Evolutionary conservation across 305 asterid genomes (phyloP).

Genomic region (Fraxinus greggii): DNA sequence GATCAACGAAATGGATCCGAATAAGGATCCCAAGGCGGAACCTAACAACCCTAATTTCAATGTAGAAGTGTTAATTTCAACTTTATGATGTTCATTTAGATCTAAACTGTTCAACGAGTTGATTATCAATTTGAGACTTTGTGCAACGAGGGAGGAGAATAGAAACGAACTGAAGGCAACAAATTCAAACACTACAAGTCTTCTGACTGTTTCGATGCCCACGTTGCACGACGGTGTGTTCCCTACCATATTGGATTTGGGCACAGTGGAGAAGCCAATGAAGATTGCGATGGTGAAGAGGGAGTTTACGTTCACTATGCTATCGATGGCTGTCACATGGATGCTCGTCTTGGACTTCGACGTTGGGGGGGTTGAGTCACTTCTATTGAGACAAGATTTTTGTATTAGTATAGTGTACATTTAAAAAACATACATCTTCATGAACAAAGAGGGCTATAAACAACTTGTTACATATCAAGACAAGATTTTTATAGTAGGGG

Average conservation of each 20-base stretch:
- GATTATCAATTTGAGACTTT: conserved; percentile 46
- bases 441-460: too few relatives aligned
- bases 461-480: too few relatives aligned
- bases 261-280: conserved; percentile 25
- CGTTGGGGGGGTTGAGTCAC: not conserved
- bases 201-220: conserved; percentile 3
- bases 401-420: not conserved
- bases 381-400: not conserved
- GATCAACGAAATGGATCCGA: conserved; percentile 25
- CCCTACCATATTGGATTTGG: not conserved
- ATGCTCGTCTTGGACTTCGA: conserved; percentile 8
- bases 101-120: conserved; percentile 40
- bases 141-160: conserved; percentile 33
- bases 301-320: conserved; percentile 34
- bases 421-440: too few relatives aligned
- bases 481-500: too few relatives aligned
- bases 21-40: conserved; percentile 31
- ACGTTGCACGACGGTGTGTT: conserved; percentile 26
- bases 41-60: conserved; percentile 35
- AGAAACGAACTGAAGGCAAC: conserved; percentile 34
- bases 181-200: conserved; percentile 26
- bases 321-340: conserved; percentile 35
- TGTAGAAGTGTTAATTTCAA: conserved; percentile 30
- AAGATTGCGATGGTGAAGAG: conserved; percentile 40
- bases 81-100: conserved; percentile 42